Conservation (phyloP, 1,284 basidiomycete species). For the Malassezia dermatis region DNA sequence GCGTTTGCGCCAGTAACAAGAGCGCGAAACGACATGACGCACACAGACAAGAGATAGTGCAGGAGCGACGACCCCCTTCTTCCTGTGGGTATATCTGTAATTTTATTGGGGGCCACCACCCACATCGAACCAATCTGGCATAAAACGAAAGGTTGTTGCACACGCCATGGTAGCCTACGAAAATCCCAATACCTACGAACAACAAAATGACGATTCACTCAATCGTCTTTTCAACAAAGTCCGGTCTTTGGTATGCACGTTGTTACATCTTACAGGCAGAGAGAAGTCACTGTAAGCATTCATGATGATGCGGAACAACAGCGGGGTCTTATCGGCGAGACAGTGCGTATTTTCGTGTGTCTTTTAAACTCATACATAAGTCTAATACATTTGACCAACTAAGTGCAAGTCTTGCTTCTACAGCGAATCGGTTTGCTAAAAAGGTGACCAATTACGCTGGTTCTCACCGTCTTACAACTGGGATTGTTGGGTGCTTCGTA, state of each 20-base stretch:
- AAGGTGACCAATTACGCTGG: conserved; percentile 25
- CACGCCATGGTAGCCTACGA: conserved; percentile 26
- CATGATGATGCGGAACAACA: conserved; percentile 39
- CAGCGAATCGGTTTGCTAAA: conserved; percentile 25
- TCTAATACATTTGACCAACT: conserved; percentile 29
- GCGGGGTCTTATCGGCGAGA: conserved; percentile 10
- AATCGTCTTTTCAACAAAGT: conserved; percentile 37
- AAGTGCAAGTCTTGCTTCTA: conserved; percentile 23
- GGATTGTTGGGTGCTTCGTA: conserved; percentile 29
- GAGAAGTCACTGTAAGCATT: conserved; percentile 40
- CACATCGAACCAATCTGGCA: not conserved
- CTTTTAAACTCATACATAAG: conserved; percentile 7
- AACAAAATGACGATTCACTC: conserved; percentile 41
- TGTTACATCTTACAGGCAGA: conserved; percentile 4
- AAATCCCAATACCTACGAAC: conserved; percentile 30
- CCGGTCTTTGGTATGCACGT: conserved; percentile 19
- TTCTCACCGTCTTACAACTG: conserved; percentile 26
- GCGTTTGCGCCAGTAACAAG: not conserved
- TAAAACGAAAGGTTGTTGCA: not conserved
- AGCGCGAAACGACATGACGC: conserved; percentile 5
- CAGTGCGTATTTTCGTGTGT: conserved; percentile 15
- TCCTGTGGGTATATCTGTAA: not conserved
- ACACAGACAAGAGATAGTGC: not conserved
- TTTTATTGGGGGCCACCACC: not conserved
- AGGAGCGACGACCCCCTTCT: not conserved